Conservation (phyloP, 2,329 filamentous ascomycete species). For the Metarhizium brunneum region DNA sequence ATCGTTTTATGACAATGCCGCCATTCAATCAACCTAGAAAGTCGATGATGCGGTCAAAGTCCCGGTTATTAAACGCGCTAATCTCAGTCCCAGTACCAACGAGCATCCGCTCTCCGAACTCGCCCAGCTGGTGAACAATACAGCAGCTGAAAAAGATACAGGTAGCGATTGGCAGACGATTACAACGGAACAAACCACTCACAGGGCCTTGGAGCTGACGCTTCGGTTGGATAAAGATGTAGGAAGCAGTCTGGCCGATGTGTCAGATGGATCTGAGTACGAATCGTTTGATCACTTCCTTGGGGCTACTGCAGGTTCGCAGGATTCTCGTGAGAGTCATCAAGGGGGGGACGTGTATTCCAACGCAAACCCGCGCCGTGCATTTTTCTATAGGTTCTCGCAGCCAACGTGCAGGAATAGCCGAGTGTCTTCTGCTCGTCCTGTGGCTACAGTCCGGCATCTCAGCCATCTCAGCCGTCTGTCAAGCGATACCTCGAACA, state of each 20-base stretch:
- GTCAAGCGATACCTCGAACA: constrained; percentile 6
- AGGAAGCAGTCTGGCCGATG: constrained; percentile 36
- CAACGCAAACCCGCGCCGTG: not conserved
- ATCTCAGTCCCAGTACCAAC: not conserved
- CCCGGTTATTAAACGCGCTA: constrained; percentile 16
- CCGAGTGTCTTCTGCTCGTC: constrained; percentile 10
- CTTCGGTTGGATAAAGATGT: constrained; percentile 16
- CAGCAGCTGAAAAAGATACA: constrained; percentile 5
- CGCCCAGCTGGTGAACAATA: constrained; percentile 5
- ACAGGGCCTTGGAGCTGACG: constrained; percentile 13
- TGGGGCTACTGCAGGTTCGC: not conserved
- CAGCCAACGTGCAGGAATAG: constrained; percentile 13
- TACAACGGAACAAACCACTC: constrained; percentile 18
- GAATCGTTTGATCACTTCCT: constrained; percentile 6
- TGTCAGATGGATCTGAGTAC: constrained; percentile 26
- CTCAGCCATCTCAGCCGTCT: constrained; percentile 20
- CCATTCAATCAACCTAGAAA: constrained; percentile 30
- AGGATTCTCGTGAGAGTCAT: constrained; percentile 5
- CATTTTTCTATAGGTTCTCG: not conserved
- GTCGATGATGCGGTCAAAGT: constrained; percentile 30
- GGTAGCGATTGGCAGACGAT: constrained; percentile 29
- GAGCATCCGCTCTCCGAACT: constrained; percentile 6
- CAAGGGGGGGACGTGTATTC: not conserved
- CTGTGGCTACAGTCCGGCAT: constrained; percentile 15
- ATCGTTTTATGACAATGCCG: constrained; percentile 27